Conservation (phyloP, 2,329 filamentous ascomycete species). For the Aureobasidium namibiae region DNA sequence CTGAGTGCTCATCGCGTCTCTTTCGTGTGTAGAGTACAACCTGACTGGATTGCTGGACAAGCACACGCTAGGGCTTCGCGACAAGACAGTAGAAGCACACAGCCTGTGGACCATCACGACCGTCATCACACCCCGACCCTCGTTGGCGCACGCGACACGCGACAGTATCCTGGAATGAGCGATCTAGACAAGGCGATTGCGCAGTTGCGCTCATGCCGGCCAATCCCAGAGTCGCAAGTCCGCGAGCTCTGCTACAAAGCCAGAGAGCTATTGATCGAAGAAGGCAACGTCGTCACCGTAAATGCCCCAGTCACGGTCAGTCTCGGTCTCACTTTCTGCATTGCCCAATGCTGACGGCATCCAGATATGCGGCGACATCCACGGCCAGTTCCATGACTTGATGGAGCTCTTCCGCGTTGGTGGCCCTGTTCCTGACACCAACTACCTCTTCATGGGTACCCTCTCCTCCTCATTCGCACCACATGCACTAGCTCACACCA, state of each 20-base stretch:
- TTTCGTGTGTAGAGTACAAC: neutral
- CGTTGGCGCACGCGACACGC: neutral
- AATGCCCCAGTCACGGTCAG: constrained; percentile 82
- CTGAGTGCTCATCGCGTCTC: neutral
- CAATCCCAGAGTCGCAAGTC: constrained; percentile 91
- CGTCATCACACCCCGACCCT: neutral
- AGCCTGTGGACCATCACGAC: neutral
- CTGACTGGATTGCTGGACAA: neutral
- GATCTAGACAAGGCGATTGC: constrained; percentile 95
- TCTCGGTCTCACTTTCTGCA: too few species aligned
- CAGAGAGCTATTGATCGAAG: constrained; percentile 89
- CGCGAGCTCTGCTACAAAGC: constrained; percentile 97
- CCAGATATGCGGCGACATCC: constrained; percentile 91
- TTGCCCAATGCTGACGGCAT: neutral
- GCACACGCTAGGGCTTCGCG: neutral
- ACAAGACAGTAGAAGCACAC: too few species aligned
- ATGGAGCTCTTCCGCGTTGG: constrained; percentile 96
- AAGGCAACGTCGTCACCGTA: constrained; percentile 93
- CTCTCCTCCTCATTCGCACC: too few species aligned
- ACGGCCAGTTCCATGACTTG: constrained; percentile 91
- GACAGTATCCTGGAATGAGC: constrained; percentile 53
- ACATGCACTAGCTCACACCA: neutral
- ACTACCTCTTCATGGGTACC: constrained; percentile 92
- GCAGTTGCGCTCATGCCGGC: constrained; percentile 88
- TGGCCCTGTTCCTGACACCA: constrained; percentile 88